phyloP scores from a whole-genome alignment of 2,329 filamentous ascomycete species.

The Microthyrium microscopicum region DNA sequence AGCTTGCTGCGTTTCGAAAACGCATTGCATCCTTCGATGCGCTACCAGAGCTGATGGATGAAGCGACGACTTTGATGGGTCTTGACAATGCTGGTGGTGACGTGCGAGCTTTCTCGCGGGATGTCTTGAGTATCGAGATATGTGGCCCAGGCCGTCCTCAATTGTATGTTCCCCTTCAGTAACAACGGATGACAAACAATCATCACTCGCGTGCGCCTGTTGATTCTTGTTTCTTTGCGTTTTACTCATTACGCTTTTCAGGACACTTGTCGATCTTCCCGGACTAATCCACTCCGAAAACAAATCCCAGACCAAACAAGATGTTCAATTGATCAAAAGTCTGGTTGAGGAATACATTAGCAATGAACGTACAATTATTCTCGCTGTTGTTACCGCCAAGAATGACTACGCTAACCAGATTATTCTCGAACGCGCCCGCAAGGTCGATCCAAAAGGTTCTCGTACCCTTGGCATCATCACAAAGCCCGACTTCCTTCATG shows the following conservation, averaged over 20 bases:
- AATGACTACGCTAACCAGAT: constrained; percentile 39
- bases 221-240: constrained; percentile 27
- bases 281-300: constrained; percentile 36
- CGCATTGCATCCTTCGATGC: not conserved
- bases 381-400: constrained; percentile 26
- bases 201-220: constrained; percentile 18
- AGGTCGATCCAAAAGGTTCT: constrained; percentile 27
- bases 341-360: constrained; percentile 28
- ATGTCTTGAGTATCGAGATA: constrained; percentile 41
- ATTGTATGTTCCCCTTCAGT: constrained; percentile 33
- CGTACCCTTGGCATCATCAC: constrained; percentile 43
- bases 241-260: constrained; percentile 40
- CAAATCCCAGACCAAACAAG: constrained; percentile 28
- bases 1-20: constrained; percentile 14
- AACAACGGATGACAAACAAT: constrained; percentile 32
- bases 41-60: constrained; percentile 21
- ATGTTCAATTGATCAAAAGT: constrained; percentile 28
- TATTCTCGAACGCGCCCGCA: constrained; percentile 30
- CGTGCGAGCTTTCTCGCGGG: constrained; percentile 19
- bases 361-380: constrained; percentile 27
- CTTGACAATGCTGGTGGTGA: constrained; percentile 11
- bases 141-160: constrained; percentile 42
- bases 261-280: constrained; percentile 45
- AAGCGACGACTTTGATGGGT: constrained; percentile 11
- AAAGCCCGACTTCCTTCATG: constrained; percentile 32